Evolutionary conservation across 164 flowering plant species (phyloP), one percentile per base, ranked within the genome.

Genomic region (Cinnamomum micranthum): DNA sequence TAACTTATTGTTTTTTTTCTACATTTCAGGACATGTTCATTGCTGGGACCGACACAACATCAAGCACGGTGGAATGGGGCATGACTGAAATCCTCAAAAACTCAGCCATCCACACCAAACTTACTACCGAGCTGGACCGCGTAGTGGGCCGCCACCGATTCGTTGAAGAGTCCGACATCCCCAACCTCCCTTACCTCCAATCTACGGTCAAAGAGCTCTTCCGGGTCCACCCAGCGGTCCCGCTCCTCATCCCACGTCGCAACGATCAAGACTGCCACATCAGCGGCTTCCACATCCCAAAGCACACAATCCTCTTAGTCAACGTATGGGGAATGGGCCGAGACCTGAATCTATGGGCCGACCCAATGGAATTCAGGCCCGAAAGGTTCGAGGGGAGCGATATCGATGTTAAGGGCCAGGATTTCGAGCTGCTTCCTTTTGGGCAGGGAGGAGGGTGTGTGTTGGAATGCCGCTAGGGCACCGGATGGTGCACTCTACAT

Each of bases 41-140:
- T 0, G 87, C 81, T 0, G 87, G 87, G 19, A 82, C 84, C 0
- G 87, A 85, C 50, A 82, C 87, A 58, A 60, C 82, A 6, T 77
- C 85, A 11, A 82, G 80, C 76, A 81, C 87, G 0, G 76, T 85
- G 0, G 85, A 85, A 63, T 85, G 85, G 85, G 85, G 79, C 4
- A 79, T 85, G 81, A 22, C 84, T 2, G 85, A 81, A 47, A 68
- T 85, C 66, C 71, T 85, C 7, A 71, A 65, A 10, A 72, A 73
- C 19, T 81, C 87, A 0, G 72, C 74, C 13, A n/a, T 76, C n/a
- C 51, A 74, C 55, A 69, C 59, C 64, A 81, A 75, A 47, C 31
- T 78, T 28, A 6, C 71, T 6, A 74, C 73, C 0, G 85, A 85
- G 75, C 74, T 85, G 0, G 84, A 81, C 1, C 71, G 71, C 64